phyloP scores from a whole-genome alignment of 2,329 filamentous ascomycete genomes.

The Aspergillus spinulosporus region DNA sequence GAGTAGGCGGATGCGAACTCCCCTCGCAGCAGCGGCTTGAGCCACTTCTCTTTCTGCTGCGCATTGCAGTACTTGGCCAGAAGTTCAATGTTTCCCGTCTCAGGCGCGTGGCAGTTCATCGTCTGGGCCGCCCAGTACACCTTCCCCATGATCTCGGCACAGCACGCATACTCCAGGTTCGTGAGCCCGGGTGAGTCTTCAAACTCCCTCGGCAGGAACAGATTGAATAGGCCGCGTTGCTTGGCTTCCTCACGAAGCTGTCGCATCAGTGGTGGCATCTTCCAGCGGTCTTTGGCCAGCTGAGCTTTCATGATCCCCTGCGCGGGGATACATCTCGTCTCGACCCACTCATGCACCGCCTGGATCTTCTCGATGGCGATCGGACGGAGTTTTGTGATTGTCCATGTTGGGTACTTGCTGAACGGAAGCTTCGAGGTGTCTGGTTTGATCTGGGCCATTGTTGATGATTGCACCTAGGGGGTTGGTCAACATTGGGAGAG shows the following conservation, averaged over 20 bases:
- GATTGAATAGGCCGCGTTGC: slow-evolving; percentile 11
- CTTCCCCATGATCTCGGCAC: slow-evolving; percentile 12
- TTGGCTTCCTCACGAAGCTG: slow-evolving; percentile 8
- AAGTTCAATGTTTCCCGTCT: slow-evolving; percentile 15
- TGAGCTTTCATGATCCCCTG: slow-evolving; percentile 9
- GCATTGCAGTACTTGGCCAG: slow-evolving; percentile 15
- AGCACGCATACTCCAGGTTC: slow-evolving; percentile 14
- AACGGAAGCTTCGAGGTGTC: neutral
- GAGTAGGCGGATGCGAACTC: slow-evolving; percentile 14
- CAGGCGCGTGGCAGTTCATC: slow-evolving; percentile 16
- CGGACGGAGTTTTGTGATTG: slow-evolving; percentile 6
- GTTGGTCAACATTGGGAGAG: neutral
- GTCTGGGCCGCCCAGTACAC: slow-evolving; percentile 12
- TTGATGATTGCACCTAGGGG: neutral
- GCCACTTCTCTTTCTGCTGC: slow-evolving; percentile 11
- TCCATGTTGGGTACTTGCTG: slow-evolving; percentile 9
- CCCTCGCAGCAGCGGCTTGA: slow-evolving; percentile 2
- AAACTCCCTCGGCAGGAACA: slow-evolving; percentile 11
- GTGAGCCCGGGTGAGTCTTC: slow-evolving; percentile 7
- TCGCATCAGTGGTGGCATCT: slow-evolving; percentile 8
- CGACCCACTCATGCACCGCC: slow-evolving; percentile 12
- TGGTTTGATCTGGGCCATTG: neutral
- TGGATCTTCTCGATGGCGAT: slow-evolving; percentile 14
- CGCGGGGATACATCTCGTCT: slow-evolving; percentile 13
- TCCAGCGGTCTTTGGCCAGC: slow-evolving; percentile 8